Evolutionary conservation across 2,329 filamentous ascomycete genomes (phyloP).

Genomic region (Colletotrichum liriopes): DNA sequence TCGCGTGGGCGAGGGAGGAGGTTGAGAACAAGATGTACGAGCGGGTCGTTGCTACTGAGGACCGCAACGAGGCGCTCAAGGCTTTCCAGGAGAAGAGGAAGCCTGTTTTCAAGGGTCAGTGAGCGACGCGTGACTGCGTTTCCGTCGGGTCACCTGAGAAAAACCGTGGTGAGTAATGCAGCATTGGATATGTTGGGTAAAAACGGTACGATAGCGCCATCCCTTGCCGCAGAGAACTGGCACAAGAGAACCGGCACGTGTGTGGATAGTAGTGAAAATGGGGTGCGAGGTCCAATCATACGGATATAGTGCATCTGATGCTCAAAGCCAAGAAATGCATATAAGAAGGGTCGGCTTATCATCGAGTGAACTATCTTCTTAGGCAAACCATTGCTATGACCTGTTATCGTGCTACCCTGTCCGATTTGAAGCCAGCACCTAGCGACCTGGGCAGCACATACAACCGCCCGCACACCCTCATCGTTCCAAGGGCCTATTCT

Average conservation of each 20-base stretch:
- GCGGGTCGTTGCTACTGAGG: slow-evolving; percentile 85
- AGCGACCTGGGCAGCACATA: too few relatives aligned
- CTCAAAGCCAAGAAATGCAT: too few relatives aligned
- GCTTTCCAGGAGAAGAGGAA: slow-evolving; percentile 82
- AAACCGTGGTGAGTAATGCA: neutral
- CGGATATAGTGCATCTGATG: too few relatives aligned
- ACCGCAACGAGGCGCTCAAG: slow-evolving; percentile 88
- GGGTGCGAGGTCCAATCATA: too few relatives aligned
- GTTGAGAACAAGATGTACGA: slow-evolving; percentile 92
- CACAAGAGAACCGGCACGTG: neutral
- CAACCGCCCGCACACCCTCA: too few relatives aligned
- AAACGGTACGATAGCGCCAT: neutral
- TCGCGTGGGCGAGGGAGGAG: slow-evolving; percentile 79
- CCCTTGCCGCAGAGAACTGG: neutral
- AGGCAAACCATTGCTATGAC: too few relatives aligned
- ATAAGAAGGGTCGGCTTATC: too few relatives aligned
- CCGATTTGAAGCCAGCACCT: too few relatives aligned
- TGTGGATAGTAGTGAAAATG: neutral
- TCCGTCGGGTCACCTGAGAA: neutral
- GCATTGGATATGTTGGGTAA: neutral
- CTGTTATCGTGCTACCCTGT: too few relatives aligned
- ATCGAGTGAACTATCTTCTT: too few relatives aligned
- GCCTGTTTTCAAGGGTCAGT: slow-evolving; percentile 71
- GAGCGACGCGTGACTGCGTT: neutral
- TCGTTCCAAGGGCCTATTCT: too few relatives aligned